A percentile compares a stretch with the other conserved stretches of the same genome.
phyloP scores from a whole-genome alignment of 1,284 basidiomycete species.

The Cystobasidium slooffiae region DNA sequence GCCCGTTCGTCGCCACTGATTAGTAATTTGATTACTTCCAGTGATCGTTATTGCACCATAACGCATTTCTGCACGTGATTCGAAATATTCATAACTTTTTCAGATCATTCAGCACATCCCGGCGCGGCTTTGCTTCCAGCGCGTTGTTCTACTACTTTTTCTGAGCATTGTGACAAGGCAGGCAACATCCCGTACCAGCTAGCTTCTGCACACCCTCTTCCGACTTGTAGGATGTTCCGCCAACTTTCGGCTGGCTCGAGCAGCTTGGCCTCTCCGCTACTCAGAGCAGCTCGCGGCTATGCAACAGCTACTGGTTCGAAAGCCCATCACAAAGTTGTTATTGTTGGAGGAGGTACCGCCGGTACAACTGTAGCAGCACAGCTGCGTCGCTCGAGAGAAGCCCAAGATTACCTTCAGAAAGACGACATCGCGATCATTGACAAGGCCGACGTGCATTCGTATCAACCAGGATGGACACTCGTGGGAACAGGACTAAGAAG shows the following conservation, averaged over 20 bases:
- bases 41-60: slow-evolving; percentile 9
- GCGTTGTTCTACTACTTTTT: background rate
- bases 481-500: slow-evolving; percentile 79
- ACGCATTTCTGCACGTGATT: slow-evolving; percentile 2
- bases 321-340: slow-evolving; percentile 52
- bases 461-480: slow-evolving; percentile 74
- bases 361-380: slow-evolving; percentile 57
- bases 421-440: slow-evolving; percentile 83
- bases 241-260: background rate
- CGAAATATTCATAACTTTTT: slow-evolving; percentile 14
- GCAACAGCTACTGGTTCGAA: slow-evolving; percentile 30
- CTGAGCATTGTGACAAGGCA: background rate
- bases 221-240: background rate
- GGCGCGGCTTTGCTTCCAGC: background rate
- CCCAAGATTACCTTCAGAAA: slow-evolving; percentile 69
- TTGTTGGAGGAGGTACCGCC: slow-evolving; percentile 58
- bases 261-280: background rate
- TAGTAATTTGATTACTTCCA: background rate
- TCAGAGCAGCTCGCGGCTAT: slow-evolving; percentile 14
- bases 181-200: too few species aligned
- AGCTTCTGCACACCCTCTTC: too few species aligned
- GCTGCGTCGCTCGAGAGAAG: slow-evolving; percentile 74
- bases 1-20: slow-evolving; percentile 12
- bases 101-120: background rate
- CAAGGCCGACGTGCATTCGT: slow-evolving; percentile 73